These are phyloP conservation scores for Trebouxia sp. DNA, from an alignment of 139 green algal species.

Conservation along the genomic window DNA sequence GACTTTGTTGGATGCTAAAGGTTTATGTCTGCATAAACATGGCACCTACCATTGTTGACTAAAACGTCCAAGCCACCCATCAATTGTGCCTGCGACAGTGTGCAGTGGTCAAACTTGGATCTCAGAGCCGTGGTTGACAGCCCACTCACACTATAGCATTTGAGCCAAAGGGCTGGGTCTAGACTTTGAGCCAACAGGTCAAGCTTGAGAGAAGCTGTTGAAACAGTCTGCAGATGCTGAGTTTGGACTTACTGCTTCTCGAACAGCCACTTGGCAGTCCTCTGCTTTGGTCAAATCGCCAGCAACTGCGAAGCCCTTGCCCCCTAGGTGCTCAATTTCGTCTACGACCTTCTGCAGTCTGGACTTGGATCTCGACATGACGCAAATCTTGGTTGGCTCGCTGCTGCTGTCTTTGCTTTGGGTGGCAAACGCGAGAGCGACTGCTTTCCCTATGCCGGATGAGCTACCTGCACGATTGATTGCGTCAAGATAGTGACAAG, in stretches of 20 bases:
- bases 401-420: neutral
- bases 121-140: neutral
- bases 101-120: neutral
- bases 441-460: slow-evolving; percentile 13
- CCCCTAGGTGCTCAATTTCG: neutral
- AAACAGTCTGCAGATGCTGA: neutral
- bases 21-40: neutral
- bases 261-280: neutral
- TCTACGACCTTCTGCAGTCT: neutral
- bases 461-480: neutral
- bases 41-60: slow-evolving; percentile 9
- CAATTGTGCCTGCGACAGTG: neutral
- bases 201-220: neutral
- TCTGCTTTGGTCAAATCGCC: slow-evolving; percentile 6
- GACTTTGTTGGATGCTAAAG: neutral
- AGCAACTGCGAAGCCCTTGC: neutral
- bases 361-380: neutral
- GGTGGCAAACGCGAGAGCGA: slow-evolving; percentile 13
- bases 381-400: neutral
- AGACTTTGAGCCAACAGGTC: too few species aligned
- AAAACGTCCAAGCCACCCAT: slow-evolving; percentile 22
- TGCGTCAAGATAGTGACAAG: neutral
- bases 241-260: neutral
- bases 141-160: neutral
- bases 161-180: neutral